Base-by-base conservation (phyloP, 805 yeast species). In the Candida stauntonica region DNA sequence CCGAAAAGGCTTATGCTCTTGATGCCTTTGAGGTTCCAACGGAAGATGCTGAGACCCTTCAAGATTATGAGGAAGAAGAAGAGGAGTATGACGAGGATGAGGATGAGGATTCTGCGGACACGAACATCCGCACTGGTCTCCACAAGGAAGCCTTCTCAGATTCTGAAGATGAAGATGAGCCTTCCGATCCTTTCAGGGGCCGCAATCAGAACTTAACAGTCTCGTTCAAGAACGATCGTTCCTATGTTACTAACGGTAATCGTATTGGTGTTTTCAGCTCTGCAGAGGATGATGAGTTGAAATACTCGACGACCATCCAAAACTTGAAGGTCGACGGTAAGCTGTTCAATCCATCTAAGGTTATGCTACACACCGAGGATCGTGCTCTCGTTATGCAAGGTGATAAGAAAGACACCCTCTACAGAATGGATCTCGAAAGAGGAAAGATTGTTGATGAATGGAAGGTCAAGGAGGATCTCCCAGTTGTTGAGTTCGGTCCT, bases 401-500 rank as follows among this genome's bases (percentile, higher is more conserved):
- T 52, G 64, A 68, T 54, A 61, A 67, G 3, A 62, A 69, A 17
- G 63, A 68, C 30, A 69, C 66, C 21, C 57, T 88, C 33, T 85
- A 72, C 62, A 74, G 77, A 48, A 74, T 87, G 87, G 96, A 88
- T 63, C 61, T 88, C 34, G 83, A 75, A 54, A 71, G 77, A 41
- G 96, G 96, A 12, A 68, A 79, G 53, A 72, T 88, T 37, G 82
- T 88, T n/a, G 96, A 88, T 56, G 93, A 86, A 55, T 88, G 95
- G 93, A 63, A 71, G 26, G 68, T 83, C 16, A 72, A 72, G 36
- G 67, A 58, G 15, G 62, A 62, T 18, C 46, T 69, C 7, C 67
- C 77, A 15, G 66, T 80, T 20, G 73, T 72, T 14, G 68, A 73
- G 21, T 80, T 78, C 57, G 83, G 81, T 3, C 89, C 95, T 5